Evolutionary conservation across 768 basidiomycete species (phyloP), one percentile per base, ranked within the genome.

Genomic region (Lactifluus subvellereus): DNA sequence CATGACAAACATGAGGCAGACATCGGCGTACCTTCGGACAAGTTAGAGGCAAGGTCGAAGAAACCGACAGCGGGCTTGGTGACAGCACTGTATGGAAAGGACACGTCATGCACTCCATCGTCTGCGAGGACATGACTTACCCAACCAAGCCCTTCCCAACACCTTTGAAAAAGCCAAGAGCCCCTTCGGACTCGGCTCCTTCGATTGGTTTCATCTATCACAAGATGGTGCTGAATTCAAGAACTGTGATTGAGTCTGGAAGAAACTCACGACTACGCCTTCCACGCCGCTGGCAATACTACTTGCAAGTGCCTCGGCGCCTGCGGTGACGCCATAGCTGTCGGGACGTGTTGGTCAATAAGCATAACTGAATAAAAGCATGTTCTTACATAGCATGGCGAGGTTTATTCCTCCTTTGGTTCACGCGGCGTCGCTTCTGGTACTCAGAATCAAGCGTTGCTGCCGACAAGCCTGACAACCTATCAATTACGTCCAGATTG

Each of bases 11-110:
- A 66, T 35, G 64, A 45, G 40, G 55, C 35, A 55, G n/a, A 22
- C 27, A 8, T 20, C 51, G 48, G 50, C 67, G 49, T 64, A 89
- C 90, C 96, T 81, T 97, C 96, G 30, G 91, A 87, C 22, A 98
- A 85, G 69, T 95, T 98, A 14, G 95, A 89, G 2, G 95, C 91
- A 49, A 99, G 83, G 74, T 99, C 97, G 69, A 98, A 94, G 1
- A 98, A 88, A 4, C 97, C 97, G 22, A 98, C 91, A 2, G 91
- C 93, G 2, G 97, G 97, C 75, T 99, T 99, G 2, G 97, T 97
- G 57, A 98, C 88, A 40, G 84, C 89, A 16, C 94, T 94, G 59
- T 57, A 55, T 54, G n/a, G 20, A n/a, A 18, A 30, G 35, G 67
- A 8, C 61, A 51, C 27, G 40, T 16, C 48, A 48, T 16, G 30